Evolutionary conservation across 2,329 filamentous ascomycete species (phyloP).

Genomic region (Byssochlamys sp.): DNA sequence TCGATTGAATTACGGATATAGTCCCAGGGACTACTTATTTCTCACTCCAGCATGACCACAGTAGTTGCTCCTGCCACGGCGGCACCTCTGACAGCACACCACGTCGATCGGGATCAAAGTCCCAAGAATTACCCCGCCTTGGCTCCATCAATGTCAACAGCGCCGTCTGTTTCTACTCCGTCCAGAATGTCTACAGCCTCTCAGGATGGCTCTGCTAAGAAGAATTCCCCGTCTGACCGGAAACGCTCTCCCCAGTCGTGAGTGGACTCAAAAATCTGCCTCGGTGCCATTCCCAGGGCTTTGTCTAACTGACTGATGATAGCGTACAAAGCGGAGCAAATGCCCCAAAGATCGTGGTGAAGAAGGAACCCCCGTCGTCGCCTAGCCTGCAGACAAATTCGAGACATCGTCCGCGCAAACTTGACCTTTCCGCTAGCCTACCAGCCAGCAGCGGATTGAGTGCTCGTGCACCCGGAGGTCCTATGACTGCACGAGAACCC

Average conservation of each 20-base stretch:
- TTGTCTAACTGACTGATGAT: conserved; percentile 9
- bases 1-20: neutral
- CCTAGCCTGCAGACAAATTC: conserved; percentile 62
- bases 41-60: conserved; percentile 35
- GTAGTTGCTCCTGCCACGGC: conserved; percentile 38
- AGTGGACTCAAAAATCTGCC: conserved; percentile 21
- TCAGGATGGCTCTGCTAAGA: conserved; percentile 24
- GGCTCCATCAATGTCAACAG: conserved; percentile 25
- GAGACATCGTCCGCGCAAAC: conserved; percentile 39
- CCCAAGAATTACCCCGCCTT: conserved; percentile 36
- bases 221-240: conserved; percentile 26
- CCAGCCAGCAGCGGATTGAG: conserved; percentile 41
- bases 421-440: conserved; percentile 37
- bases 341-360: conserved; percentile 77
- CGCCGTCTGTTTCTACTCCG: conserved; percentile 25
- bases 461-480: conserved; percentile 57
- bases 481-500: conserved; percentile 67
- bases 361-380: conserved; percentile 81
- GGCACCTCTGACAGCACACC: conserved; percentile 35
- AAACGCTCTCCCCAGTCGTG: conserved; percentile 38
- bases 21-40: neutral
- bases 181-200: conserved; percentile 22
- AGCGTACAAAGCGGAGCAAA: conserved; percentile 38
- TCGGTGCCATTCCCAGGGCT: neutral
- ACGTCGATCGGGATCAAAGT: conserved; percentile 35